Conservation (phyloP, 2,329 filamentous ascomycete species). For the Penicillium digitatum region DNA sequence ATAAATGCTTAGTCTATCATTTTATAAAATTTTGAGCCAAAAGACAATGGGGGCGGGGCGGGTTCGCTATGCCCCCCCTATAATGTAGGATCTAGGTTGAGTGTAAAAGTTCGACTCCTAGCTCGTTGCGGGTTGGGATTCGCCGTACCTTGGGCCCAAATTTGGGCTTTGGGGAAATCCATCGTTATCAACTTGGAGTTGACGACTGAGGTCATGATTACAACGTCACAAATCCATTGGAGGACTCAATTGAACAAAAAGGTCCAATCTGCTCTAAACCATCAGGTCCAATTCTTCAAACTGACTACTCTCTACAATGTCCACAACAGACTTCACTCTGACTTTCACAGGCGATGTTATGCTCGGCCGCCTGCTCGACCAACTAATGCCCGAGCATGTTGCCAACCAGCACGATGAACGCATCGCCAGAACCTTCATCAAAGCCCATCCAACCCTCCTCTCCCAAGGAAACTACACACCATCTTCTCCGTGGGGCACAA, state of each 20-base stretch:
- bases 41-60: no score
- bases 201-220: no score
- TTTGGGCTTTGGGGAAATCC: no score
- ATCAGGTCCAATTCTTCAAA: background rate
- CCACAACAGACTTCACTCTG: slow-evolving; percentile 24
- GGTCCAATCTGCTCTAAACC: background rate
- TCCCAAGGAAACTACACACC: slow-evolving; percentile 5
- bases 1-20: no score
- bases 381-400: slow-evolving; percentile 37
- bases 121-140: no score
- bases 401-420: slow-evolving; percentile 24
- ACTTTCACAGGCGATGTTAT: slow-evolving; percentile 41
- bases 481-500: slow-evolving; percentile 35
- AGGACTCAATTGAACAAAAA: background rate
- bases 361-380: slow-evolving; percentile 42
- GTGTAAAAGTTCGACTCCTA: no score
- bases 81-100: no score
- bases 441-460: slow-evolving; percentile 20
- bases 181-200: no score
- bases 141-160: no score
- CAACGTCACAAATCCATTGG: no score
- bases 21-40: no score
- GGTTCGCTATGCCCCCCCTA: no score
- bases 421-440: slow-evolving; percentile 18
- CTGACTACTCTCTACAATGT: background rate